Conservation (phyloP, 2,329 filamentous ascomycete species). For the Alternaria gansuensis region DNA sequence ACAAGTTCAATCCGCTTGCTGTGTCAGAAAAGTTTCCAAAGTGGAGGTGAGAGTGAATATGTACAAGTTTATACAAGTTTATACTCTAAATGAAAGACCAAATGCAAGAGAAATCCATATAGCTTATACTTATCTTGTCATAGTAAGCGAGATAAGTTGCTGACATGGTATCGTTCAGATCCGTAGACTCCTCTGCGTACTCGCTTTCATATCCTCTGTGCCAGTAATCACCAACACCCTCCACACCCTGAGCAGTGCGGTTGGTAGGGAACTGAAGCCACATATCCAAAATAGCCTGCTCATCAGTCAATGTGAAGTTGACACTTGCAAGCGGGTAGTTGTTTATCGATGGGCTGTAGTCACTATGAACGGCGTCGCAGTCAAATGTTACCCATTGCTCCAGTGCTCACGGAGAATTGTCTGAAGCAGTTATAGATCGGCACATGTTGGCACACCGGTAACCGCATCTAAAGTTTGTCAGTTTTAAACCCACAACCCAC, state of each 20-base stretch:
- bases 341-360: conserved; percentile 53
- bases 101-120: background rate
- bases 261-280: conserved; percentile 43
- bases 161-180: background rate
- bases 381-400: conserved; percentile 72
- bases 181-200: background rate
- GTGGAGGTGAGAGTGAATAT: background rate
- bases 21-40: background rate
- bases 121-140: background rate
- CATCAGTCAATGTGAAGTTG: conserved; percentile 39
- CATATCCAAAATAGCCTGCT: conserved; percentile 33
- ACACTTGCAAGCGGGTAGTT: conserved; percentile 26
- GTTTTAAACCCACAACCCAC: background rate
- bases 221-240: conserved; percentile 35
- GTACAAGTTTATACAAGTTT: background rate
- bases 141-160: background rate
- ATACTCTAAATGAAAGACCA: too few relatives aligned
- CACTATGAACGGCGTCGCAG: conserved; percentile 68
- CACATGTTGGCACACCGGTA: conserved; percentile 72
- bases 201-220: conserved; percentile 30
- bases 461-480: conserved; percentile 62
- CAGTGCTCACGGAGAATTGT: conserved; percentile 71
- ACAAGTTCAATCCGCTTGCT: background rate
- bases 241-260: conserved; percentile 31
- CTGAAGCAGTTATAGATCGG: conserved; percentile 69